Conservation (phyloP, 2,329 filamentous ascomycete species). For the Hymenoscyphus fructigenus region DNA sequence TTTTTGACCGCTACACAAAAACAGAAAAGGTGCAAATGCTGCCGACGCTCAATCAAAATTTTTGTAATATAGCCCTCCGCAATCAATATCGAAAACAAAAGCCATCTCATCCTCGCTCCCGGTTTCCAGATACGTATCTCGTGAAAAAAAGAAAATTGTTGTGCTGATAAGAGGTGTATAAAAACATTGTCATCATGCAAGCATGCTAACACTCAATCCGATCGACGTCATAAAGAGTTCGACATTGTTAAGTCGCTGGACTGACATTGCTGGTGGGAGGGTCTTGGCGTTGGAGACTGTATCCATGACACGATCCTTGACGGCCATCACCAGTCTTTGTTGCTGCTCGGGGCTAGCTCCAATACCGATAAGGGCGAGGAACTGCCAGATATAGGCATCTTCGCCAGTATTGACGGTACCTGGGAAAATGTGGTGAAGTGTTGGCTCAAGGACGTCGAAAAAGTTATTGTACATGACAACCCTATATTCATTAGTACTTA, state of each 20-base stretch:
- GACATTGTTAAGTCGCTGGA: constrained; percentile 82
- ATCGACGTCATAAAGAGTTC: constrained; percentile 99
- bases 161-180: constrained; percentile 24
- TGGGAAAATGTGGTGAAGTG: constrained; percentile 83
- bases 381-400: constrained; percentile 97
- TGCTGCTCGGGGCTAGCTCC: constrained; percentile 93
- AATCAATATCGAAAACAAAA: constrained; percentile 24
- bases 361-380: constrained; percentile 91
- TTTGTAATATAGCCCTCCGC: constrained; percentile 17
- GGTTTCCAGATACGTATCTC: constrained; percentile 18
- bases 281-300: constrained; percentile 88
- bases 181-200: constrained; percentile 31
- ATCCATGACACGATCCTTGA: constrained; percentile 97
- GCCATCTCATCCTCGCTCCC: constrained; percentile 17
- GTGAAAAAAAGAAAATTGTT: constrained; percentile 25
- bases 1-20: constrained; percentile 25
- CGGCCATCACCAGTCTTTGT: constrained; percentile 87
- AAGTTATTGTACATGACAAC: constrained; percentile 78
- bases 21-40: constrained; percentile 27
- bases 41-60: constrained; percentile 25
- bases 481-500: constrained; percentile 46
- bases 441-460: constrained; percentile 84
- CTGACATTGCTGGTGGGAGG: constrained; percentile 80
- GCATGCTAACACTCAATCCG: constrained; percentile 88
- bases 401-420: constrained; percentile 86